Base-by-base conservation (phyloP, 1,284 basidiomycete species). In the Boletus semigastroideus region DNA sequence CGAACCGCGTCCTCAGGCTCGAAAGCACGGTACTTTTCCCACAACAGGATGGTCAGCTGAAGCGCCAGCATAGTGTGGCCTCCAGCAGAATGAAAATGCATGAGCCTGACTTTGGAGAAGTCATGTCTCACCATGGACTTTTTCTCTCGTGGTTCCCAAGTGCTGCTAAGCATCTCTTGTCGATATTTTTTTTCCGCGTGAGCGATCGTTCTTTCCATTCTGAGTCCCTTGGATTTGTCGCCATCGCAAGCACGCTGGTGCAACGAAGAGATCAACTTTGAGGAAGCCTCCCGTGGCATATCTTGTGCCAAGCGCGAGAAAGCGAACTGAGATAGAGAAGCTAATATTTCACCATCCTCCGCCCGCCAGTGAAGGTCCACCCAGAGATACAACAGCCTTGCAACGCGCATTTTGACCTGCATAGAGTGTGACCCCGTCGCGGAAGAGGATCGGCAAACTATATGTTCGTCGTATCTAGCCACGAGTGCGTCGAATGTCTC, bases 321-420 rank as follows among this genome's bases (percentile, higher is more conserved):
- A 10, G 64, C 62, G 50, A 79, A 78, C 10, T 62, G 48, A 22
- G 64, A 67, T 14, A 82, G 68, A 5, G 56, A 55, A 5, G 49
- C 46, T 7, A 87, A 65, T 11, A 76, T 64, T 9, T 57, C 59
- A 1, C 50, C 46, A 52, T 86, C 84, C 8, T 77, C 73, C 1
- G 76, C 70, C 16, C 79, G 74, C 90, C 91, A 94, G 67, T 92
- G 83, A 42, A 77, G 72, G 56, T 88, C 82, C 30, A 92, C 75
- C 92, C 92, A 95, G 16, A 78, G 74, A 59, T 84, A 78, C 55
- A 94, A 65, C 28, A 87, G 65, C 59, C 84, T 84, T 44, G 82
- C 81, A 13, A 92, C 77, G 13, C 87, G 77, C 46, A 87, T 70
- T 42, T 83, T 83, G 19, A 87, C 76, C 4, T 81, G 80, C 37